Percentiles rank a stretch among this genome's conserved stretches.
Conservation (phyloP, 2,329 filamentous ascomycete genomes). For the Byssochlamys sp. region DNA sequence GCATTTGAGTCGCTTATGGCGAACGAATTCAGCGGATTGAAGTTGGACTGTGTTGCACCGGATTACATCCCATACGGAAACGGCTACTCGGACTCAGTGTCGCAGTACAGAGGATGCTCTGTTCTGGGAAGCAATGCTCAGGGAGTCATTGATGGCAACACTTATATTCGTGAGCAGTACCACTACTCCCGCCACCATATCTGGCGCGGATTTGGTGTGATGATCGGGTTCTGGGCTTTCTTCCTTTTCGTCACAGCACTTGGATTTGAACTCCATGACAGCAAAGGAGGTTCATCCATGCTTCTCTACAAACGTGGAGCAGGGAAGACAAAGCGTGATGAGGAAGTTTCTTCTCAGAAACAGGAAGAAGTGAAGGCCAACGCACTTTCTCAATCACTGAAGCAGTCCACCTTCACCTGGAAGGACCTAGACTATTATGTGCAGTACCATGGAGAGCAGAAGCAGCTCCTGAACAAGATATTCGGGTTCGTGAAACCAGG, state of each 20-base stretch:
- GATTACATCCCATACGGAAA: conserved; percentile 38
- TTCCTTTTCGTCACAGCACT: conserved; percentile 67
- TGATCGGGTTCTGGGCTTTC: conserved; percentile 61
- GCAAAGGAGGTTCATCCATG: conserved; percentile 20
- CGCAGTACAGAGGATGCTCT: conserved; percentile 20
- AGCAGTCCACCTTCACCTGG: conserved; percentile 68
- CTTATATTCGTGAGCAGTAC: conserved; percentile 46
- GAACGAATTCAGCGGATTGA: conserved; percentile 55
- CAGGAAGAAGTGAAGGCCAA: conserved; percentile 27
- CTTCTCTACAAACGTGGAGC: conserved; percentile 25
- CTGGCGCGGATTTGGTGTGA: conserved; percentile 68
- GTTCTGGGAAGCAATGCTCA: conserved; percentile 20
- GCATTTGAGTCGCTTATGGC: conserved; percentile 58
- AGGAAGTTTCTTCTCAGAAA: neutral
- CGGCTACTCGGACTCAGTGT: conserved; percentile 25
- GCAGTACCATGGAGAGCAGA: conserved; percentile 34
- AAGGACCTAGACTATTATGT: conserved; percentile 67
- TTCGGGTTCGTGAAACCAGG: conserved; percentile 66
- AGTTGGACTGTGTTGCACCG: conserved; percentile 45
- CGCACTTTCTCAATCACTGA: conserved; percentile 42
- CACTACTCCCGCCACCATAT: conserved; percentile 47
- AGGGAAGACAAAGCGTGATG: conserved; percentile 9
- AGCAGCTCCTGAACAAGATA: conserved; percentile 48
- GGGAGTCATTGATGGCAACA: conserved; percentile 38
- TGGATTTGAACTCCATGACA: conserved; percentile 55